Evolutionary conservation across 371 early-diverging fungal genomes (phyloP).

Genomic region (Syncephalastrum monosporum): DNA sequence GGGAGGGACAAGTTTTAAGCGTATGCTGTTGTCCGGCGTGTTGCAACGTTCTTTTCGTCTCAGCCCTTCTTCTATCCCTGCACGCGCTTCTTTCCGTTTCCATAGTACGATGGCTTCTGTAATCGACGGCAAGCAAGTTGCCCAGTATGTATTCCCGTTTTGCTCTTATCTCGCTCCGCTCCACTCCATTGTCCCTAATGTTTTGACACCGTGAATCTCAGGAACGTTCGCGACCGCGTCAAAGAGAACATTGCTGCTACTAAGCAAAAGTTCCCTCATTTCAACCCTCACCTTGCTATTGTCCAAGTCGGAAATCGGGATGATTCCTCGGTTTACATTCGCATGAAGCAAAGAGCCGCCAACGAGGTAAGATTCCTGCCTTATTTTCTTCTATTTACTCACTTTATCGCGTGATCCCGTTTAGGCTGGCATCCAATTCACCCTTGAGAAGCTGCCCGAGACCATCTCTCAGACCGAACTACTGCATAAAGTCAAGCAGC

Average conservation of each 20-base stretch:
- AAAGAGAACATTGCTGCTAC: slow-evolving; percentile 64
- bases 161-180: too few relatives aligned
- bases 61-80: too few relatives aligned
- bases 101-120: slow-evolving; percentile 6
- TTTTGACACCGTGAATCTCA: too few relatives aligned
- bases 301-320: slow-evolving; percentile 89
- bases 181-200: too few relatives aligned
- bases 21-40: too few relatives aligned
- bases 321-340: slow-evolving; percentile 87
- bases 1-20: too few relatives aligned
- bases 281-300: slow-evolving; percentile 80
- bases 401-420: background rate
- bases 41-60: too few relatives aligned
- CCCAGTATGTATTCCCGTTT: slow-evolving; percentile 41
- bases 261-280: slow-evolving; percentile 55
- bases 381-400: too few relatives aligned
- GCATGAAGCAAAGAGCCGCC: slow-evolving; percentile 87
- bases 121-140: slow-evolving; percentile 71
- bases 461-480: slow-evolving; percentile 46
- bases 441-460: slow-evolving; percentile 47
- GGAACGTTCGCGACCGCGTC: slow-evolving; percentile 59
- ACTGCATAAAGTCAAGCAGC: slow-evolving; percentile 46
- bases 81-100: too few relatives aligned
- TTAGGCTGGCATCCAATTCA: slow-evolving; percentile 65
- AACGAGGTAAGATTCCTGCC: slow-evolving; percentile 57